These are phyloP conservation scores for Lipomyces chichibuensis DNA, from an alignment of 805 yeast species.

Conservation along the genomic window DNA sequence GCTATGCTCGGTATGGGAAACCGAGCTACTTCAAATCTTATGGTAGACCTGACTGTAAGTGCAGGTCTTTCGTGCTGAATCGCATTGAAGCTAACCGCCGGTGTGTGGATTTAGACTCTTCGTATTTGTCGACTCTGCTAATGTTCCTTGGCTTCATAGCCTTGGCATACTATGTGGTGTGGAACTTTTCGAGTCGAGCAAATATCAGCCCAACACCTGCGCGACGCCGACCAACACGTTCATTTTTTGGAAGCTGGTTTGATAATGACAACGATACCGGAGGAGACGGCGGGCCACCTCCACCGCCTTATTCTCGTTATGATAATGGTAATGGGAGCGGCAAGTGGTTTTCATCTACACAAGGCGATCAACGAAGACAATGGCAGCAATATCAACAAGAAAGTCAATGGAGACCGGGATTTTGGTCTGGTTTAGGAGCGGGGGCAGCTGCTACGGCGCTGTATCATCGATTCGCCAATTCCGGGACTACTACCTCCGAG, in stretches of 20 bases:
- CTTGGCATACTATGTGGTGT: neutral
- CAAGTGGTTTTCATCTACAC: slow-evolving; percentile 23
- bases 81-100: neutral
- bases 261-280: slow-evolving; percentile 8
- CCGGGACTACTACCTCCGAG: slow-evolving; percentile 9
- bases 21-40: neutral
- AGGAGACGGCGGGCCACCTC: slow-evolving; percentile 20
- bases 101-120: neutral
- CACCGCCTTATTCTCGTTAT: slow-evolving; percentile 30
- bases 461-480: slow-evolving; percentile 12
- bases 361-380: slow-evolving; percentile 12
- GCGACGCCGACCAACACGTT: neutral
- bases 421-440: slow-evolving; percentile 33
- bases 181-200: neutral
- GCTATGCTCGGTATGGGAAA: slow-evolving; percentile 17
- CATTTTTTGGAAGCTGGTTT: neutral
- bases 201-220: neutral
- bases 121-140: neutral
- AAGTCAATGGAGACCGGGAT: slow-evolving; percentile 30
- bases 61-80: neutral
- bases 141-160: neutral
- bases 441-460: slow-evolving; percentile 26
- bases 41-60: neutral
- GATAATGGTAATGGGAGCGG: slow-evolving; percentile 13
- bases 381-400: slow-evolving; percentile 20